These are phyloP conservation scores for Urostyla sp. DNA, from an alignment of 73 alveolate genomes.

Conservation along the genomic window DNA sequence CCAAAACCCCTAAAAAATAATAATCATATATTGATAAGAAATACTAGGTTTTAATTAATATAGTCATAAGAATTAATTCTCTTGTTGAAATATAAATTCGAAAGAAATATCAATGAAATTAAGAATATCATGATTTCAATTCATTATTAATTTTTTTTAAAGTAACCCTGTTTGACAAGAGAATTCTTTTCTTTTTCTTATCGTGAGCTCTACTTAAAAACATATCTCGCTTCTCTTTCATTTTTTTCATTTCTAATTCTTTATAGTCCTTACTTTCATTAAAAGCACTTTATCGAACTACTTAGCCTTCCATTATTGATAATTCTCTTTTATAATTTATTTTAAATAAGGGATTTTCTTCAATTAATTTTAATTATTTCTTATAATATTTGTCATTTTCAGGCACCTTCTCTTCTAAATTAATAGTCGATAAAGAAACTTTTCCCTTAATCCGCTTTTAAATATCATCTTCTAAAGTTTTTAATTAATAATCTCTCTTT, in stretches of 20 bases:
- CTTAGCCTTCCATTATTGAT: constrained; percentile 33
- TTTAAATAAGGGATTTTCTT: background rate
- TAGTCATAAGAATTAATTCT: too few species aligned
- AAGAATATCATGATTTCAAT: too few species aligned
- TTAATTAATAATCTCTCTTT: constrained; percentile 19
- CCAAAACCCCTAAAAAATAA: too few species aligned
- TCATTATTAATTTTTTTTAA: too few species aligned
- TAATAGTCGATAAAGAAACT: background rate
- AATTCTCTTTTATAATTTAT: constrained; percentile 35
- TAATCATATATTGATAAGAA: too few species aligned
- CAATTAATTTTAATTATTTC: background rate
- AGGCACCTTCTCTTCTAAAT: constrained; percentile 1
- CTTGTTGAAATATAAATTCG: too few species aligned
- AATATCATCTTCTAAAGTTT: background rate
- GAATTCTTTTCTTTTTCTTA: constrained; percentile 32
- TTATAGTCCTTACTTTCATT: constrained; percentile 15
- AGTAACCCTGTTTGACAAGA: too few species aligned
- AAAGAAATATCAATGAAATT: too few species aligned
- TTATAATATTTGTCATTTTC: constrained; percentile 28
- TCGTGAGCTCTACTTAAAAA: constrained; percentile 45
- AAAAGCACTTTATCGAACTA: constrained; percentile 28
- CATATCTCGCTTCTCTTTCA: constrained; percentile 37
- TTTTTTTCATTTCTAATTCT: constrained; percentile 19
- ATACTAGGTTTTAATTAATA: too few species aligned
- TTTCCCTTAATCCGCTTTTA: constrained; percentile 11